A percentile compares a stretch with the other conserved stretches of the same genome.
Evolutionary conservation across 2,329 filamentous ascomycete species (phyloP).

Genomic region (Alternaria panax): DNA sequence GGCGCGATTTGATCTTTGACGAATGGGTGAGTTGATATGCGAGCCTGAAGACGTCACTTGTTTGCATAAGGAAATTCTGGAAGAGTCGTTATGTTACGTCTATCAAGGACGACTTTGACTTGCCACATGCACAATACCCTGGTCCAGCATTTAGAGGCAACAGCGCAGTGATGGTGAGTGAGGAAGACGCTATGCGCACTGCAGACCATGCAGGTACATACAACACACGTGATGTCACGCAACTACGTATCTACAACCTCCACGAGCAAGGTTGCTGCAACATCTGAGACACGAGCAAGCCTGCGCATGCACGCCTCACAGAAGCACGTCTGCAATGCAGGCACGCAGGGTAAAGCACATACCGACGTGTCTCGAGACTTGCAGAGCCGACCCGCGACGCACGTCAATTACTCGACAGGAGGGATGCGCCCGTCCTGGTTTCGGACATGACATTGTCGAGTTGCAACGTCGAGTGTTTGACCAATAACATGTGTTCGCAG

Average conservation of each 20-base stretch:
- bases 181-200: not conserved
- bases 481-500: slow-evolving; percentile 17
- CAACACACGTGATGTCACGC: not conserved
- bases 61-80: not conserved
- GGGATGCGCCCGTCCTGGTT: not conserved
- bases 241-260: not conserved
- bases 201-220: not conserved
- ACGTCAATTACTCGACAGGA: slow-evolving; percentile 27
- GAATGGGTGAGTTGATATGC: not conserved
- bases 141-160: not conserved
- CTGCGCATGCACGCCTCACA: slow-evolving; percentile 11
- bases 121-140: not conserved
- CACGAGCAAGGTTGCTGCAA: slow-evolving; percentile 3
- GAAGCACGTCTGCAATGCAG: slow-evolving; percentile 14
- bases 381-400: slow-evolving; percentile 19
- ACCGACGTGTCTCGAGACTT: slow-evolving; percentile 8
- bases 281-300: slow-evolving; percentile 9
- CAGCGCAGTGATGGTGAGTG: not conserved
- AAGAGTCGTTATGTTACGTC: not conserved
- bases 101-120: not conserved
- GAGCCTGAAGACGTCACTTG: not conserved
- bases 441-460: slow-evolving; percentile 1
- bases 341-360: not conserved
- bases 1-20: not conserved
- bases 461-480: slow-evolving; percentile 10